These are phyloP conservation scores for Chaetomiaceae sp. DNA, from an alignment of 2,329 filamentous ascomycete species.

Conservation along the genomic window DNA sequence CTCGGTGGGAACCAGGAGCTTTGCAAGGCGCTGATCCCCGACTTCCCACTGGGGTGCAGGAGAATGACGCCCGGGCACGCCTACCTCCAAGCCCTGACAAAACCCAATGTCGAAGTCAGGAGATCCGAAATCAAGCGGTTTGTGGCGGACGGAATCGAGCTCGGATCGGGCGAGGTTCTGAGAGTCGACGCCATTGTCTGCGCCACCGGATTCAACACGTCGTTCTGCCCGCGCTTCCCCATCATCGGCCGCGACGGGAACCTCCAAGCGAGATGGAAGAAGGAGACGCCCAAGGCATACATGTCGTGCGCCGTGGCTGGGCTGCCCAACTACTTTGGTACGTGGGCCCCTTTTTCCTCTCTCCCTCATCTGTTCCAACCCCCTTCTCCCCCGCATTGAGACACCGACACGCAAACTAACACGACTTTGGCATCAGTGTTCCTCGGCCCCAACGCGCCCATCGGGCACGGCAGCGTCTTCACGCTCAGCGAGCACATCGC, in stretches of 20 bases:
- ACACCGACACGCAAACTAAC: constrained; percentile 3
- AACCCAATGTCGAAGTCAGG: constrained; percentile 45
- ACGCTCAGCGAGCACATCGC: constrained; percentile 49
- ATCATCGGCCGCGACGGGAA: constrained; percentile 46
- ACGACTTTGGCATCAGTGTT: constrained; percentile 35
- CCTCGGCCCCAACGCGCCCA: constrained; percentile 48
- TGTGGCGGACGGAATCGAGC: constrained; percentile 44
- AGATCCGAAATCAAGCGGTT: constrained; percentile 42
- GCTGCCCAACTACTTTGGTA: constrained; percentile 53
- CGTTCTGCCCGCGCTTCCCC: constrained; percentile 48
- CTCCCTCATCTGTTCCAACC: not conserved
- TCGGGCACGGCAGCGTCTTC: constrained; percentile 47
- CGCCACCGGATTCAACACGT: constrained; percentile 54
- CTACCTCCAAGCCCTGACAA: constrained; percentile 43
- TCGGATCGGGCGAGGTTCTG: constrained; percentile 44
- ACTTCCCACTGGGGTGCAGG: constrained; percentile 44
- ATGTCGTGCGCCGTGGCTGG: constrained; percentile 49
- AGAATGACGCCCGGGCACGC: constrained; percentile 47
- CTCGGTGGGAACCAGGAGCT: constrained; percentile 46
- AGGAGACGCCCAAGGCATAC: constrained; percentile 44
- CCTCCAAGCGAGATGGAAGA: constrained; percentile 44
- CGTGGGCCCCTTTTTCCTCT: constrained; percentile 22
- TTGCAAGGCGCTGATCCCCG: constrained; percentile 47
- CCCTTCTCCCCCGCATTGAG: too few species aligned
- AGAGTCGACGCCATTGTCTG: constrained; percentile 53